A percentile compares a stretch with the other conserved stretches of the same genome.
phyloP scores from a whole-genome alignment of 2,329 filamentous ascomycete species.

The Aspergillus latus region DNA sequence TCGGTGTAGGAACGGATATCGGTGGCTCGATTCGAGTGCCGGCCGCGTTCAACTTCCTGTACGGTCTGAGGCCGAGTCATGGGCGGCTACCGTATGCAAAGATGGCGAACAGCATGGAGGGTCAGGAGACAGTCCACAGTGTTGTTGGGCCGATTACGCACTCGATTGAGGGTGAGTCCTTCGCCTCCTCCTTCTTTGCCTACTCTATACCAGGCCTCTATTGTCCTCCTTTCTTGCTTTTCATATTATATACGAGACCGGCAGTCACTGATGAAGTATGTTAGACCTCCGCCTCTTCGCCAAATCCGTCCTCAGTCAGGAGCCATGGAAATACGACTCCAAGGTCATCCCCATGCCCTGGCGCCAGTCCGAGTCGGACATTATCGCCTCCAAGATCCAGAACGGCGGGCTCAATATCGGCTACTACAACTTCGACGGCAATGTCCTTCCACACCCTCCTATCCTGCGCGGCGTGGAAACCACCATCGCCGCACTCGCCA shows the following conservation, averaged over 20 bases:
- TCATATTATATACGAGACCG: neutral
- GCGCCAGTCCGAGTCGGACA: constrained; percentile 22
- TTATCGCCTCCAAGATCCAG: constrained; percentile 22
- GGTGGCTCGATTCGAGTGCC: constrained; percentile 47
- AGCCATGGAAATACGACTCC: constrained; percentile 13
- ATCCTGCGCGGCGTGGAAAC: constrained; percentile 34
- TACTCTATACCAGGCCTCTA: too few species aligned
- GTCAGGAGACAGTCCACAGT: constrained; percentile 36
- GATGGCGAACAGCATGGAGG: constrained; percentile 33
- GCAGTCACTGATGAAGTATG: neutral
- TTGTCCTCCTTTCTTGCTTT: too few species aligned
- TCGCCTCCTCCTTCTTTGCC: too few species aligned
- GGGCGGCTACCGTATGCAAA: constrained; percentile 36
- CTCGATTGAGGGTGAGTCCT: neutral
- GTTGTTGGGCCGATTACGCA: constrained; percentile 21
- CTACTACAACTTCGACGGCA: constrained; percentile 25
- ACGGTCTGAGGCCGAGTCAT: constrained; percentile 41
- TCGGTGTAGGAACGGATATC: constrained; percentile 67
- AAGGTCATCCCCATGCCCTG: constrained; percentile 16
- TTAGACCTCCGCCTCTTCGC: constrained; percentile 8
- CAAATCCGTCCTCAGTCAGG: constrained; percentile 2
- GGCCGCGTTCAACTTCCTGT: constrained; percentile 43
- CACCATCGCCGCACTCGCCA: constrained; percentile 26
- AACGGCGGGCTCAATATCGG: constrained; percentile 31
- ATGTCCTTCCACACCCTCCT: constrained; percentile 34